Conservation (phyloP, 352 stramenopile species). For the Pythium myriotylum region DNA sequence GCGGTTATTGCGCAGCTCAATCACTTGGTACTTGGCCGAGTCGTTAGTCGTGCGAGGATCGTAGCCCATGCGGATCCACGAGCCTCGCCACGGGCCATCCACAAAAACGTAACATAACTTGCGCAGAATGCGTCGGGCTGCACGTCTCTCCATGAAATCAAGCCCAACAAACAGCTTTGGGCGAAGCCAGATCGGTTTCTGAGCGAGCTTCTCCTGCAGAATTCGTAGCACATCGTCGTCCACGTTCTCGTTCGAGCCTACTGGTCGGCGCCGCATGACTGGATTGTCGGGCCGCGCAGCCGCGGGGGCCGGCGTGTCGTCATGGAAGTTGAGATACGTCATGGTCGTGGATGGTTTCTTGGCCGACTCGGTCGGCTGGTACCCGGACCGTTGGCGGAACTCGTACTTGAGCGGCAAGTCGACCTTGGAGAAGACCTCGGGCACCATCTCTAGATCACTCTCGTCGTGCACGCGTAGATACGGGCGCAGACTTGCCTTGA, state of each 20-base stretch:
- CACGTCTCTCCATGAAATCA: constrained; percentile 60
- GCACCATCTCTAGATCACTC: constrained; percentile 69
- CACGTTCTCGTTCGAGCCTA: constrained; percentile 59
- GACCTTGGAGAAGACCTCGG: constrained; percentile 84
- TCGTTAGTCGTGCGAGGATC: constrained; percentile 53
- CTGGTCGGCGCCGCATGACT: constrained; percentile 45
- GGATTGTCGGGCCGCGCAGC: constrained; percentile 53
- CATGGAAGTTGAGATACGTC: constrained; percentile 82
- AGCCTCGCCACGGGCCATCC: constrained; percentile 78
- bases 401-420: constrained; percentile 85
- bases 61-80: constrained; percentile 84
- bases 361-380: constrained; percentile 55
- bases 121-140: constrained; percentile 57
- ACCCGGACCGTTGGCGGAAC: constrained; percentile 76
- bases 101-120: constrained; percentile 87
- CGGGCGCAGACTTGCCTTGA: constrained; percentile 59
- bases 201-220: constrained; percentile 53
- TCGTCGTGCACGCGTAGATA: constrained; percentile 58
- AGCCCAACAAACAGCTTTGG: constrained; percentile 71
- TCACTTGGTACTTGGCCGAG: constrained; percentile 67
- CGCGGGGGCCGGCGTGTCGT: constrained; percentile 52
- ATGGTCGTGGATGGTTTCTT: constrained; percentile 78
- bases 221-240: constrained; percentile 67
- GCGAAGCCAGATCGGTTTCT: constrained; percentile 78
- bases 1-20: constrained; percentile 81